phyloP scores from a whole-genome alignment of 192 early-diverging fungal species.

The Linnemannia elongata region DNA sequence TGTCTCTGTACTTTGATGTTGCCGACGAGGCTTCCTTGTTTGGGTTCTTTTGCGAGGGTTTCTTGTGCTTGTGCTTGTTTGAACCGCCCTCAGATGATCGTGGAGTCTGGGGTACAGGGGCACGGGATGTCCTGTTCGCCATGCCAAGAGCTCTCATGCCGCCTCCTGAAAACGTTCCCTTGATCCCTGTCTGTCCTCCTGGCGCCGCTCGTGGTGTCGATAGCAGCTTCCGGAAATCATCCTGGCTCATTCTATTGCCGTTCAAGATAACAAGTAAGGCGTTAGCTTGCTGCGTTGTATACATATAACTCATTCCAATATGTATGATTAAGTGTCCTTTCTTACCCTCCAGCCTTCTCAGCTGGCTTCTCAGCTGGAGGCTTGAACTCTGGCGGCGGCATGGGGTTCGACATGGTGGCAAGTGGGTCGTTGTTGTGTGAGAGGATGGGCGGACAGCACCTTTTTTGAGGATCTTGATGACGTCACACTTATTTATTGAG shows the following conservation, averaged over 20 bases:
- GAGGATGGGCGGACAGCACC: too few relatives aligned
- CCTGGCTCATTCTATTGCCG: slow-evolving; percentile 71
- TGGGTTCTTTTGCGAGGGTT: slow-evolving; percentile 32
- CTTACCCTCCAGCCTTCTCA: slow-evolving; percentile 44
- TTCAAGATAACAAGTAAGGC: not conserved
- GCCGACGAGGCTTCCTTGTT: slow-evolving; percentile 37
- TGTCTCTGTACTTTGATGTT: slow-evolving; percentile 81
- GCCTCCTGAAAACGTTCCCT: slow-evolving; percentile 62
- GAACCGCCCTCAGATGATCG: slow-evolving; percentile 25
- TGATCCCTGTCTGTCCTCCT: slow-evolving; percentile 39
- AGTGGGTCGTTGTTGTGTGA: not conserved
- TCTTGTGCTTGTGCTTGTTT: slow-evolving; percentile 42
- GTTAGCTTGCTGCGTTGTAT: not conserved
- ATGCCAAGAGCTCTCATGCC: slow-evolving; percentile 56
- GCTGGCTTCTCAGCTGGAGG: slow-evolving; percentile 42
- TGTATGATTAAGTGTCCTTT: not conserved
- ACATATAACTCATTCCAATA: not conserved
- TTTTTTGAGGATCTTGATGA: too few relatives aligned
- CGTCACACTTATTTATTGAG: not conserved
- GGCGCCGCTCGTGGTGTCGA: slow-evolving; percentile 73
- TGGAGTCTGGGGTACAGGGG: slow-evolving; percentile 33
- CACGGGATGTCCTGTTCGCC: slow-evolving; percentile 55
- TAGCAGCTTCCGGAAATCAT: slow-evolving; percentile 84
- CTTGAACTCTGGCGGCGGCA: slow-evolving; percentile 52
- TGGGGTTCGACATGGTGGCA: slow-evolving; percentile 44